Evolutionary conservation across 768 basidiomycete species (phyloP).

Genomic region (Cyclocybe aegerita): DNA sequence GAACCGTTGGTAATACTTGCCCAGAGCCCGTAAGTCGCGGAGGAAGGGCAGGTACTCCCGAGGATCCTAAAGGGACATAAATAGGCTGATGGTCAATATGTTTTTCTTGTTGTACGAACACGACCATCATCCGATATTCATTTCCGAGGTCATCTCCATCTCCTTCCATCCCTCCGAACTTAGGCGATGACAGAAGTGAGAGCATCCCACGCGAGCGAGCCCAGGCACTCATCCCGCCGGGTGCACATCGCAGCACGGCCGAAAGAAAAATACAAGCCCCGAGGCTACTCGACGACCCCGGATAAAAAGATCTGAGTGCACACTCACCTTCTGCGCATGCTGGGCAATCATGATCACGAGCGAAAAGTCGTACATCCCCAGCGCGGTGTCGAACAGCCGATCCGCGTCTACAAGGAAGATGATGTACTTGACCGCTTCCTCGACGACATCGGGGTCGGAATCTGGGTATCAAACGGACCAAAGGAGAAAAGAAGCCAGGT

Average conservation of each 20-base stretch:
- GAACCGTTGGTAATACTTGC: conserved; percentile 82
- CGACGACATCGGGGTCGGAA: conserved; percentile 71
- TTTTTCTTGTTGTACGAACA: neutral
- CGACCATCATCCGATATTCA: too few relatives aligned
- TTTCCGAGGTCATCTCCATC: too few relatives aligned
- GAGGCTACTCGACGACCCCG: too few relatives aligned
- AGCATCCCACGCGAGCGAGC: too few relatives aligned
- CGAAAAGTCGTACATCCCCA: conserved; percentile 99
- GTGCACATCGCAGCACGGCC: too few relatives aligned
- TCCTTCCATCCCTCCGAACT: too few relatives aligned
- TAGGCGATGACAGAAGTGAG: too few relatives aligned
- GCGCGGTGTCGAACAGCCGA: conserved; percentile 86
- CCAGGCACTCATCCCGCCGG: too few relatives aligned
- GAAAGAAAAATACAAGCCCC: neutral
- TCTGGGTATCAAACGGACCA: conserved; percentile 25
- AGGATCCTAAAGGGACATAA: conserved; percentile 69
- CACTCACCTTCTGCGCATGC: conserved; percentile 86
- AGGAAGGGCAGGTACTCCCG: conserved; percentile 98
- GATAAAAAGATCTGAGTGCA: neutral
- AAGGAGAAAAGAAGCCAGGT: conserved; percentile 6
- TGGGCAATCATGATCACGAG: conserved; percentile 95
- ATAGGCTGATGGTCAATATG: conserved; percentile 7
- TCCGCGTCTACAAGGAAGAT: conserved; percentile 97
- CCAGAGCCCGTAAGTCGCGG: conserved; percentile 78
- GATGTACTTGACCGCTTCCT: conserved; percentile 97